A percentile compares a stretch with the other conserved stretches of the same genome.
These are phyloP conservation scores for Rhizopogon vinicolor DNA, from an alignment of 768 basidiomycete species.

Conservation along the genomic window DNA sequence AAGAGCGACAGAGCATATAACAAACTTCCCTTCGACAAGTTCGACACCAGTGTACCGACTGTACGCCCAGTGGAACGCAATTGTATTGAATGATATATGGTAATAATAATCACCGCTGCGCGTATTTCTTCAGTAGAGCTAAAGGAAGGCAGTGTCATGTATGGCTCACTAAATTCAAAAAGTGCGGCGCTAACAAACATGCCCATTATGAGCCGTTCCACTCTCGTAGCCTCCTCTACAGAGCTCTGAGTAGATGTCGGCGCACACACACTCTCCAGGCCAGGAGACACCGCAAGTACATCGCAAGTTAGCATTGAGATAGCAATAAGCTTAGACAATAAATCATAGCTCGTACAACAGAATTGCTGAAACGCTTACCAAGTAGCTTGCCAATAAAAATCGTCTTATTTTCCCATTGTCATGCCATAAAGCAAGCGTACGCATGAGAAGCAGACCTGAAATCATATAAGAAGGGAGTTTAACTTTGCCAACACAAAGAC, in stretches of 20 bases:
- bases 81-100: neutral
- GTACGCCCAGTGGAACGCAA: neutral
- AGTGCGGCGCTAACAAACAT: constrained; percentile 8
- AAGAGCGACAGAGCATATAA: constrained; percentile 7
- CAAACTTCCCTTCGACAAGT: constrained; percentile 6
- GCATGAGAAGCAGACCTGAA: constrained; percentile 9
- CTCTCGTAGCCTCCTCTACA: constrained; percentile 1
- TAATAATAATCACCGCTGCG: constrained; percentile 2
- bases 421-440: constrained; percentile 8
- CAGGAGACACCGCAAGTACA: constrained; percentile 2
- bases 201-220: constrained; percentile 6
- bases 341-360: neutral
- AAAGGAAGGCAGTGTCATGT: neutral
- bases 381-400: constrained; percentile 1
- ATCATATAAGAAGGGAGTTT: too few relatives aligned
- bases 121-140: neutral
- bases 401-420: neutral
- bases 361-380: neutral
- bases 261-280: constrained; percentile 3
- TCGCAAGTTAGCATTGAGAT: constrained; percentile 5
- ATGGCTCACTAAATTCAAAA: constrained; percentile 6
- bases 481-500: neutral
- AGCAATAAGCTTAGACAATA: constrained; percentile 1
- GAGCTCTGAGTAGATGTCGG: neutral
- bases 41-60: neutral